Base-by-base conservation (phyloP, 2,329 filamentous ascomycete genomes). In the Aureobasidium subglaciale region DNA sequence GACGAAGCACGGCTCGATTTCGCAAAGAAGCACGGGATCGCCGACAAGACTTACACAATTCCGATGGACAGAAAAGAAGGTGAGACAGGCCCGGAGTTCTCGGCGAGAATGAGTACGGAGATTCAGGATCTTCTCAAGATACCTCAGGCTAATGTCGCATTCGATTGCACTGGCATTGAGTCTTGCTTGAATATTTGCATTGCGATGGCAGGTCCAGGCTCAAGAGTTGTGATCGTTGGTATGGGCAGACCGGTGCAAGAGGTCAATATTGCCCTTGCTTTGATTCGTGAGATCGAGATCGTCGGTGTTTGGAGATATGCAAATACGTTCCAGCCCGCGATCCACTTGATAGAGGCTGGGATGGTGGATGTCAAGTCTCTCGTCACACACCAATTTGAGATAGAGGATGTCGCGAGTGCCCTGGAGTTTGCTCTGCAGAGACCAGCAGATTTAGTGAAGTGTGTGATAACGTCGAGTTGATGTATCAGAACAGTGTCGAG, bases 1-100 rank as follows among this genome's bases (percentile, higher is more conserved):
- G 66, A 75, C 62, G 66, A 73, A 57, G 67, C 64, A 35, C 68
- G 73, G 0, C 59, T 75, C 40, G 66, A 65, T 6, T 67, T 70
- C 58, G 63, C 70, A n/a, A 68, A 70, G 60, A 60, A 59, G 43
- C 60, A 71, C 56, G 67, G 64, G 61, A 63, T 59, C 65, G 71
- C 61, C 55, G 67, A 58, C 66, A 70, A 62, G 62, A 67, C 57
- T 41, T 38, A 22, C 27, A 42, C 8, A 2, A 45, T 45, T 11
- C 50, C 50, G 5, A 55, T 55, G 50, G 18, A 35, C 11, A 20
- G 18, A 40, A 43, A 45, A 20, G 50, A 55, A 2, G 50, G 37
- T 15, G 40, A 55, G n/a, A 9, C 34, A 37, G n/a, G 34, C 13
- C 5, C 10, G n/a, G 6, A 37, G 11, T 37, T 37, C n/a, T 13